A percentile compares a stretch with the other conserved stretches of the same genome.
These are phyloP conservation scores for Nakaseomyces delphensis DNA, from an alignment of 1,139 yeast genomes.

Conservation along the genomic window DNA sequence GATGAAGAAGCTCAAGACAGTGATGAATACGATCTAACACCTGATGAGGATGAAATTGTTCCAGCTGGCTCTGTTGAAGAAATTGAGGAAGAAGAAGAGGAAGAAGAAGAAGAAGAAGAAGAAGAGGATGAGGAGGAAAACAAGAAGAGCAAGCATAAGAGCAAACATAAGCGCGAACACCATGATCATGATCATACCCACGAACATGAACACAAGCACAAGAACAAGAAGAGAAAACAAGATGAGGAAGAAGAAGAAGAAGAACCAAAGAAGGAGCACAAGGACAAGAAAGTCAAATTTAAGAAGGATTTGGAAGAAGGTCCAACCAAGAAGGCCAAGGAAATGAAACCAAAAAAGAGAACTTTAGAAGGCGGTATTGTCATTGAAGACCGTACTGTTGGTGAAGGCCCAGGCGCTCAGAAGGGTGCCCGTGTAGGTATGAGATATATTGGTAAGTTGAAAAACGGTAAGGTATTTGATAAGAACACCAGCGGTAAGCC, in stretches of 20 bases:
- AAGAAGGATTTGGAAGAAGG: slow-evolving; percentile 89
- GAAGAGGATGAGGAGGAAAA: slow-evolving; percentile 21
- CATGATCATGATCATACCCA: slow-evolving; percentile 13
- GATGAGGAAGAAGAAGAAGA: slow-evolving; percentile 25
- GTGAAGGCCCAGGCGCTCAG: slow-evolving; percentile 84
- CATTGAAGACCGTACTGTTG: slow-evolving; percentile 84
- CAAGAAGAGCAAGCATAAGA: slow-evolving; percentile 30
- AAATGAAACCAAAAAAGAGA: slow-evolving; percentile 44
- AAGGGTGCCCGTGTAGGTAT: slow-evolving; percentile 87
- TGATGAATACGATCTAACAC: slow-evolving; percentile 71
- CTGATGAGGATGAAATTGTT: slow-evolving; percentile 69
- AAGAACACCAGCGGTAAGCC: slow-evolving; percentile 97
- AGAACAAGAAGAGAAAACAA: slow-evolving; percentile 11
- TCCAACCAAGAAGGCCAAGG: slow-evolving; percentile 51
- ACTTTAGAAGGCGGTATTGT: slow-evolving; percentile 88
- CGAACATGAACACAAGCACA: slow-evolving; percentile 23
- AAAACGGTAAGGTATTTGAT: slow-evolving; percentile 93
- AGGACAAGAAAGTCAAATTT: slow-evolving; percentile 71
- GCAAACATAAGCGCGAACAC: slow-evolving; percentile 14
- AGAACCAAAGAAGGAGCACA: slow-evolving; percentile 29
- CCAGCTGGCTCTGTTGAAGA: slow-evolving; percentile 56
- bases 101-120: slow-evolving; percentile 36
- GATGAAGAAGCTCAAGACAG: slow-evolving; percentile 19
- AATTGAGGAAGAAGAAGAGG: slow-evolving; percentile 33
- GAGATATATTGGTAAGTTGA: slow-evolving; percentile 95